Base-by-base conservation (phyloP, 768 basidiomycete genomes). In the Mycena leptocephala region DNA sequence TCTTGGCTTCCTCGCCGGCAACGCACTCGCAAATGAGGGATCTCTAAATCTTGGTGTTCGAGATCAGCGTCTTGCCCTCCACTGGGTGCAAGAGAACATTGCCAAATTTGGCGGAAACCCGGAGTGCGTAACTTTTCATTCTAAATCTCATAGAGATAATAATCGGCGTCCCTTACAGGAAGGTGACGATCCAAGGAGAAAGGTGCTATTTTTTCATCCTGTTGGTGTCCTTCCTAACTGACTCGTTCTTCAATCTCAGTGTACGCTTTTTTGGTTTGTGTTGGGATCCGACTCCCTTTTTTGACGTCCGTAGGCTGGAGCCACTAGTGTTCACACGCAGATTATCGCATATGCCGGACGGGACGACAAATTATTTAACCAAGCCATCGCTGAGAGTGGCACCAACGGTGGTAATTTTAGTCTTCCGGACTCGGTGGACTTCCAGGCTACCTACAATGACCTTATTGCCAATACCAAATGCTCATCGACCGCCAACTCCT, bases 71-170 rank as follows among this genome's bases (percentile, higher is more conserved):
- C 82, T 82, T 0, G 83, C 85, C 0, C 71, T 87, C 26, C 81
- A 85, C 33, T 87, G 86, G 86, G 80, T 85, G 7, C 81, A 83
- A 58, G 78, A 83, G 55, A 83, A 86, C 63, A 86, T 87, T 22
- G 74, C 73, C 7, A 37, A 78, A 37, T 83, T 85, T 68, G 83
- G 82, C 3, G 83, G 82, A 1, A 64, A 82, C 59, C 83, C 81
- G 0, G 59, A 76, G 64, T 77, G 72, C 24, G 80, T 82, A 4
- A 5, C 5, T 26, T 79, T 82, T 18, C 77, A 84, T n/a, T 48
- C 43, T 39, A 3, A 20, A 22, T 24, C 5, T 18, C 30, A 39
- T 7, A 43, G 7, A 22, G 3, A n/a, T 16, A 30, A 4, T 20
- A 72, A 16, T 33, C 10, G 7, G 10, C 18, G 37, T 20, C 4